A percentile compares a stretch with the other conserved stretches of the same genome.
phyloP scores from a whole-genome alignment of 2,329 filamentous ascomycete species.

The Ophidiomyces ophidiicola region DNA sequence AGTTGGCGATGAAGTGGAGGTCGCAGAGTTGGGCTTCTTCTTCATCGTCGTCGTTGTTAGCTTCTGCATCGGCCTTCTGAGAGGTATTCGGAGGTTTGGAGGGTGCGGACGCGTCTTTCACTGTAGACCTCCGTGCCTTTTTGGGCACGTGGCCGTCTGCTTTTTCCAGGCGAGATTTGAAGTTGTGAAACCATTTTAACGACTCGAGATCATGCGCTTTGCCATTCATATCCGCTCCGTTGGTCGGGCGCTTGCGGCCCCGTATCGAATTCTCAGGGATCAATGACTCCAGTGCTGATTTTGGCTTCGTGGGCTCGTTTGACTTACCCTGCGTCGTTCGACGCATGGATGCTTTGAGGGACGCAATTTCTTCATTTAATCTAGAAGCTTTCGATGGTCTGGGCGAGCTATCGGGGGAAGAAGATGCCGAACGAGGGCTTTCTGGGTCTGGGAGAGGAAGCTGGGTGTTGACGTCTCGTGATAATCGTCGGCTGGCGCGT shows the following conservation, averaged over 20 bases:
- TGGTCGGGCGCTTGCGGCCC: slow-evolving; percentile 33
- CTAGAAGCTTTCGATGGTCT: slow-evolving; percentile 29
- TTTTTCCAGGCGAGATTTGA: slow-evolving; percentile 61
- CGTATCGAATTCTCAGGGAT: slow-evolving; percentile 38
- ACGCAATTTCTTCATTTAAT: slow-evolving; percentile 36
- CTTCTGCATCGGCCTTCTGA: slow-evolving; percentile 3
- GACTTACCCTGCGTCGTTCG: slow-evolving; percentile 25
- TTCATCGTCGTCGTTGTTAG: slow-evolving; percentile 35
- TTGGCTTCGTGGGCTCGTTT: slow-evolving; percentile 28
- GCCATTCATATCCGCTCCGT: slow-evolving; percentile 18
- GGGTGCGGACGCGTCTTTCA: slow-evolving; percentile 5
- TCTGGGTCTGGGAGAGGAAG: slow-evolving; percentile 36
- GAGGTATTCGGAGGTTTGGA: slow-evolving; percentile 1
- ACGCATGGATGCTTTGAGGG: slow-evolving; percentile 38
- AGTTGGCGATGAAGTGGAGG: slow-evolving; percentile 89
- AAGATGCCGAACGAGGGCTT: slow-evolving; percentile 27
- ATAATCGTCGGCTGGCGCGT: slow-evolving; percentile 23
- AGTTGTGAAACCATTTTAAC: slow-evolving; percentile 62
- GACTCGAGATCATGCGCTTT: slow-evolving; percentile 46
- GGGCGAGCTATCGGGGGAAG: slow-evolving; percentile 17
- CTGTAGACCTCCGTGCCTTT: slow-evolving; percentile 12
- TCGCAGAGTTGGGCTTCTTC: slow-evolving; percentile 73
- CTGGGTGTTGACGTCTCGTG: slow-evolving; percentile 33
- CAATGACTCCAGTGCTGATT: slow-evolving; percentile 38
- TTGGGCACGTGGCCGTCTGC: slow-evolving; percentile 16